A percentile compares a stretch with the other conserved stretches of the same genome.
phyloP scores from a whole-genome alignment of 1,284 basidiomycete species.

The Cystobasidium pallidum region DNA sequence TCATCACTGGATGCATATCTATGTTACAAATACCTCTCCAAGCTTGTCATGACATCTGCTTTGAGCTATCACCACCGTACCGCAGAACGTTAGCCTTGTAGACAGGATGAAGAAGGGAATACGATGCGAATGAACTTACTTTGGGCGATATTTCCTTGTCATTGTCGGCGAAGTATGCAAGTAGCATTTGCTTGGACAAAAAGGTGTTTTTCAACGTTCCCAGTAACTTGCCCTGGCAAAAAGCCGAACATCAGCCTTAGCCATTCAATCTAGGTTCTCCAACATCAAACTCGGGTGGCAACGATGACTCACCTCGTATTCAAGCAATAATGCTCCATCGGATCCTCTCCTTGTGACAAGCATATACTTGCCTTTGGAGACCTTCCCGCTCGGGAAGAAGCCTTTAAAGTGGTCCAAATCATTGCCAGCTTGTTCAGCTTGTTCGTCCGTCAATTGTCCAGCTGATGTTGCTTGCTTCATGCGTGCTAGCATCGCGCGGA shows the following conservation, averaged over 20 bases:
- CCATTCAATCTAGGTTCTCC: not conserved
- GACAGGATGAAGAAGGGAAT: not conserved
- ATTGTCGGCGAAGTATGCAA: constrained; percentile 59
- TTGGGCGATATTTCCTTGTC: constrained; percentile 56
- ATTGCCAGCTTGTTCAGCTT: constrained; percentile 41
- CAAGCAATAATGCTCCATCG: constrained; percentile 55
- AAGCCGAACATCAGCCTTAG: not conserved
- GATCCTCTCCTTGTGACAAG: constrained; percentile 55
- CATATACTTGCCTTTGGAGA: constrained; percentile 60
- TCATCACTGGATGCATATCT: not conserved
- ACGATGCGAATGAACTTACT: constrained; percentile 42
- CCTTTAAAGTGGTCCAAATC: constrained; percentile 56
- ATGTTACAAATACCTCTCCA: constrained; percentile 22
- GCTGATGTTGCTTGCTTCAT: constrained; percentile 60
- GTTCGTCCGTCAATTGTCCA: constrained; percentile 26
- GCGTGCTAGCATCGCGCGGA: constrained; percentile 71
- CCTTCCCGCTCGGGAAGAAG: constrained; percentile 59
- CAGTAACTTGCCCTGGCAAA: constrained; percentile 55
- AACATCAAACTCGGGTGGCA: not conserved
- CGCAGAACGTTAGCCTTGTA: not conserved
- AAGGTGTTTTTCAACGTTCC: constrained; percentile 56
- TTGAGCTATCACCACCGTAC: constrained; percentile 19
- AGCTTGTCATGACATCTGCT: constrained; percentile 22
- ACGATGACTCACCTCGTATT: constrained; percentile 55
- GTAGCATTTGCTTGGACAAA: constrained; percentile 57